Evolutionary conservation across 345 rosid genomes (phyloP), one percentile per base, ranked within the genome.

Genomic region (Carallia pectinifolia): DNA sequence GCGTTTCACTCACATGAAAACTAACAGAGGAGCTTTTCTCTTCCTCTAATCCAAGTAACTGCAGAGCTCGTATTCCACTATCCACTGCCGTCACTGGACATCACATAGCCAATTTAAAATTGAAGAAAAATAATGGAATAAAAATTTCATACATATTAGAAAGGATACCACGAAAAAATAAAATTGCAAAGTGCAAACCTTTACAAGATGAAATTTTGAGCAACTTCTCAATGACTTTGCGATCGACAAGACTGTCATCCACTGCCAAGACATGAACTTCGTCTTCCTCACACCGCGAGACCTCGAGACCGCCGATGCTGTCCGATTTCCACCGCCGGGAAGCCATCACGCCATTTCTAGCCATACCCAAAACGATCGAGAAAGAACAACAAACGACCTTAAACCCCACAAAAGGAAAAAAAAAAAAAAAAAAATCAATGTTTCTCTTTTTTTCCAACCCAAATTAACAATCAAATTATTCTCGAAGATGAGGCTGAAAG

Each of bases 191-290:
- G 36, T 6, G 34, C 77, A 2, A 56, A 94, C 98, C 98, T 91
- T 87, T 91, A 66, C 96, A 94, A 7, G 95, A 87, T 0, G 90
- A 77, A 60, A 81, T 86, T 53, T 76, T 90, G 50, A 94, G 97
- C 85, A 94, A 77, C 56, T 84, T 82, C 83, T 94, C 98, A 54
- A 94, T 91, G 75, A 94, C 84, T 74, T 86, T 90, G 4, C 98
- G 91, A 72, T 94, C 98, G 19, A 91, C 87, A 56, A 79, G 85
- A 56, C 91, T 94, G 58, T 94, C 98, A 73, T 94, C 98, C 2
- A 94, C 98, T 44, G 98, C 98, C 17, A 94, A 74, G 2, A 94
- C 98, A 68, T 94, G 98, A 71, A 85, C 91, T 65, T 86, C 89
- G 34, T 85, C 72, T 5, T 29, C 68, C 10, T 38, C 31, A n/a